These are phyloP conservation scores for Phialophora verrucosa DNA, from an alignment of 2,329 filamentous ascomycete species.

Conservation along the genomic window DNA sequence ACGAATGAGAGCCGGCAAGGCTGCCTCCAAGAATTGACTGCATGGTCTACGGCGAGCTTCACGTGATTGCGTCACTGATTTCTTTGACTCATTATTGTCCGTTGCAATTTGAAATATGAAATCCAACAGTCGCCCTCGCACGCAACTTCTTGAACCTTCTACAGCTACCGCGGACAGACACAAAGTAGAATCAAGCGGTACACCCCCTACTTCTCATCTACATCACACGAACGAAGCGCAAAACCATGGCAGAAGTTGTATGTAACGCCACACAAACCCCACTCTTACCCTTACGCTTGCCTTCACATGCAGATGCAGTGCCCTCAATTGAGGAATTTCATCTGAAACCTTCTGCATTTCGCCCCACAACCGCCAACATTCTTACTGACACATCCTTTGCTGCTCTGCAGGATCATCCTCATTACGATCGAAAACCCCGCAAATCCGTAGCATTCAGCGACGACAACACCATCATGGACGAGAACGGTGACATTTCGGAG, in stretches of 20 bases:
- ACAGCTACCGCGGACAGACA: constrained; percentile 3
- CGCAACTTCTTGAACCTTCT: constrained; percentile 27
- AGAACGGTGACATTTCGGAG: constrained; percentile 83
- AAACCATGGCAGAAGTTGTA: constrained; percentile 41
- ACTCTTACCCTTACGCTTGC: constrained; percentile 18
- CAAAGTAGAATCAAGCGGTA: constrained; percentile 9
- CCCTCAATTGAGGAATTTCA: constrained; percentile 22
- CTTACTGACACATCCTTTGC: constrained; percentile 25
- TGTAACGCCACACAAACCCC: constrained; percentile 36
- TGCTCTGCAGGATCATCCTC: constrained; percentile 34
- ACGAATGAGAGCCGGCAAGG: constrained; percentile 5
- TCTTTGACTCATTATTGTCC: constrained; percentile 27
- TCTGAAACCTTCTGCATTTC: constrained; percentile 35
- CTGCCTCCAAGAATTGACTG: background rate
- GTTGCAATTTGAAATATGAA: constrained; percentile 23
- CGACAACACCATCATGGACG: constrained; percentile 83
- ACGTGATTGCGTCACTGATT: constrained; percentile 28
- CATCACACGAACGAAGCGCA: constrained; percentile 7
- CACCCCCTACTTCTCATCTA: constrained; percentile 3
- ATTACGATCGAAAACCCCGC: constrained; percentile 71
- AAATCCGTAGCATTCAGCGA: constrained; percentile 95
- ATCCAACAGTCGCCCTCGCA: background rate
- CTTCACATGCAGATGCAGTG: constrained; percentile 15
- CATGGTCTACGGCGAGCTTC: background rate
- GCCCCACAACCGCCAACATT: constrained; percentile 30